phyloP scores from a whole-genome alignment of 2,329 filamentous ascomycete genomes.

The Ophiostoma sp. region DNA sequence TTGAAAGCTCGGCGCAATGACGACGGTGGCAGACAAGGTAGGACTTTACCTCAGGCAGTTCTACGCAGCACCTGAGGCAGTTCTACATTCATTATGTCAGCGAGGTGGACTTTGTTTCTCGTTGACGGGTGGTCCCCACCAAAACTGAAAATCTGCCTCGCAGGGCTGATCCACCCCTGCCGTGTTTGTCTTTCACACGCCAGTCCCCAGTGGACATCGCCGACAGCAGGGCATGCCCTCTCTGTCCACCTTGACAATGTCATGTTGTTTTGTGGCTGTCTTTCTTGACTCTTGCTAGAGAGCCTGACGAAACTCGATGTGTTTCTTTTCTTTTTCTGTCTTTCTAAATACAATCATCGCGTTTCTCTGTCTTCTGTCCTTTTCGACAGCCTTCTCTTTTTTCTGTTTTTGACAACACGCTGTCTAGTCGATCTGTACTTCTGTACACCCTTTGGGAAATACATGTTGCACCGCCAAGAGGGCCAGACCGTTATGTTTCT shows the following conservation, averaged over 20 bases:
- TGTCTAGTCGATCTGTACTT: not conserved
- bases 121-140: not conserved
- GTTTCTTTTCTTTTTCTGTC: not conserved
- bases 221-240: not conserved
- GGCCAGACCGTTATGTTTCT: not conserved
- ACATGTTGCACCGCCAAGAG: not conserved
- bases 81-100: constrained; percentile 11
- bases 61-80: not conserved
- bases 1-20: not conserved
- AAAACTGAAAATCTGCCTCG: constrained; percentile 22
- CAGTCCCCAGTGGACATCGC: not conserved
- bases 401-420: not conserved
- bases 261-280: not conserved
- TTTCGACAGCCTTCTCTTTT: not conserved
- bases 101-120: not conserved
- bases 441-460: not conserved
- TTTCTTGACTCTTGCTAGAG: not conserved
- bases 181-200: not conserved
- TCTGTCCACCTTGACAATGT: not conserved
- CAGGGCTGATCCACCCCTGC: constrained; percentile 20
- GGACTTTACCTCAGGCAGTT: not conserved
- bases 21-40: not conserved
- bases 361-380: not conserved
- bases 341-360: too few species aligned
- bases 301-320: not conserved